Percentiles rank a stretch among this genome's conserved stretches.
phyloP scores from a whole-genome alignment of 2,329 filamentous ascomycete species.

The Macrophomina phaseolina region DNA sequence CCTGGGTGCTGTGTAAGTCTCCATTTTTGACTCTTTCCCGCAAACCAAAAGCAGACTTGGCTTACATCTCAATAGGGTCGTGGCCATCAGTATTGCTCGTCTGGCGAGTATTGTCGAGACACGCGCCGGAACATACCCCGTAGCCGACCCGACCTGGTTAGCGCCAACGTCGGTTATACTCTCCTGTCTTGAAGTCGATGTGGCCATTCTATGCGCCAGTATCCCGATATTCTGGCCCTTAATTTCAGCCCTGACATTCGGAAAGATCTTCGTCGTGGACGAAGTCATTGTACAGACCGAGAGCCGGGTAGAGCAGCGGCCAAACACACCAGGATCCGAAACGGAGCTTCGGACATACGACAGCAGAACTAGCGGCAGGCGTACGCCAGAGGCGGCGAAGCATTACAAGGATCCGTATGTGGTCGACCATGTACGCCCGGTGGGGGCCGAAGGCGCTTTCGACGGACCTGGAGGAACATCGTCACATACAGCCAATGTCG shows the following conservation, averaged over 20 bases:
- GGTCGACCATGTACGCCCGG: slow-evolving; percentile 8
- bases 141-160: slow-evolving; percentile 40
- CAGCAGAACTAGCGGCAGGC: slow-evolving; percentile 2
- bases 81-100: slow-evolving; percentile 38
- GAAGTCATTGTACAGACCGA: slow-evolving; percentile 45
- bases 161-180: slow-evolving; percentile 39
- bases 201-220: slow-evolving; percentile 45
- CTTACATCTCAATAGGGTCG: slow-evolving; percentile 33
- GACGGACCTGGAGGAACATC: background rate
- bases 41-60: background rate
- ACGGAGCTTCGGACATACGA: slow-evolving; percentile 21
- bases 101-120: slow-evolving; percentile 37
- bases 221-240: slow-evolving; percentile 48
- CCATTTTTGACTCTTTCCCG: background rate
- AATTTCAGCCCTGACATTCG: slow-evolving; percentile 38
- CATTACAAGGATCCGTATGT: slow-evolving; percentile 25
- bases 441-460: background rate
- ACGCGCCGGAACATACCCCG: slow-evolving; percentile 40
- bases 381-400: background rate
- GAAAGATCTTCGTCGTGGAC: slow-evolving; percentile 47
- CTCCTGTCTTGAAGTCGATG: slow-evolving; percentile 45
- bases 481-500: slow-evolving; percentile 5
- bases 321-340: slow-evolving; percentile 11
- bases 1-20: slow-evolving; percentile 42
- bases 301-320: slow-evolving; percentile 22